These are phyloP conservation scores for Colletotrichum nymphaeae DNA, from an alignment of 2,329 filamentous ascomycete species.

Conservation along the genomic window DNA sequence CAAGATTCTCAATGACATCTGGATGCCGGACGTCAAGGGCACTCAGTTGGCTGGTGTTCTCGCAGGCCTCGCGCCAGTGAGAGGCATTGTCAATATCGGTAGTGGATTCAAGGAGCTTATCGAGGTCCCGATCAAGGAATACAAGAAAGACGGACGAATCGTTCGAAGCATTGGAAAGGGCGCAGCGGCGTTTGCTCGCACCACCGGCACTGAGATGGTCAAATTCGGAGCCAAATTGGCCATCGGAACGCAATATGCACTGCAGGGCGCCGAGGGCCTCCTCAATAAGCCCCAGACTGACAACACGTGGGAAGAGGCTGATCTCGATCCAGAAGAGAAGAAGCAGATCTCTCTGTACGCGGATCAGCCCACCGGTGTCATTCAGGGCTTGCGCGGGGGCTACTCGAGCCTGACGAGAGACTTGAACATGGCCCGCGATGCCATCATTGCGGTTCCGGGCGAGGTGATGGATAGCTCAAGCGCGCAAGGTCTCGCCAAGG, in stretches of 20 bases:
- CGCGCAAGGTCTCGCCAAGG: slow-evolving; percentile 82
- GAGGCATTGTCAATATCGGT: slow-evolving; percentile 90
- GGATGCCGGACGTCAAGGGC: slow-evolving; percentile 91
- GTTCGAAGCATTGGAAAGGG: slow-evolving; percentile 94
- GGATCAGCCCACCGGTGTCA: slow-evolving; percentile 89
- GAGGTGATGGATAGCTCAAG: slow-evolving; percentile 89
- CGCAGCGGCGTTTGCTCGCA: slow-evolving; percentile 88
- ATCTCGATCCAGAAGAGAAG: slow-evolving; percentile 74
- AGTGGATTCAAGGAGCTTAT: slow-evolving; percentile 88
- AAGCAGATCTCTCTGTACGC: slow-evolving; percentile 92
- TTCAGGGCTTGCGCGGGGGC: slow-evolving; percentile 86
- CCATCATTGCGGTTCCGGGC: slow-evolving; percentile 92
- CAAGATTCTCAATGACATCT: slow-evolving; percentile 92
- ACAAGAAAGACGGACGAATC: slow-evolving; percentile 92
- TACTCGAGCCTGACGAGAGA: slow-evolving; percentile 87
- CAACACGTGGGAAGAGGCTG: slow-evolving; percentile 68
- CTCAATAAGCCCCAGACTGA: slow-evolving; percentile 60
- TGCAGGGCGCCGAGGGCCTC: slow-evolving; percentile 89
- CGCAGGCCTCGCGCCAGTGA: slow-evolving; percentile 89
- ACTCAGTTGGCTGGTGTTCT: slow-evolving; percentile 92
- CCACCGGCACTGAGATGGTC: slow-evolving; percentile 93
- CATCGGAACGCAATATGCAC: slow-evolving; percentile 92
- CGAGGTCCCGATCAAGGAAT: slow-evolving; percentile 90
- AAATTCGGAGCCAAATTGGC: slow-evolving; percentile 94
- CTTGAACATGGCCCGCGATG: slow-evolving; percentile 86